Evolutionary conservation across 805 yeast species (phyloP), one percentile per base, ranked within the genome.

Genomic region (Lipomyces orientalis): DNA sequence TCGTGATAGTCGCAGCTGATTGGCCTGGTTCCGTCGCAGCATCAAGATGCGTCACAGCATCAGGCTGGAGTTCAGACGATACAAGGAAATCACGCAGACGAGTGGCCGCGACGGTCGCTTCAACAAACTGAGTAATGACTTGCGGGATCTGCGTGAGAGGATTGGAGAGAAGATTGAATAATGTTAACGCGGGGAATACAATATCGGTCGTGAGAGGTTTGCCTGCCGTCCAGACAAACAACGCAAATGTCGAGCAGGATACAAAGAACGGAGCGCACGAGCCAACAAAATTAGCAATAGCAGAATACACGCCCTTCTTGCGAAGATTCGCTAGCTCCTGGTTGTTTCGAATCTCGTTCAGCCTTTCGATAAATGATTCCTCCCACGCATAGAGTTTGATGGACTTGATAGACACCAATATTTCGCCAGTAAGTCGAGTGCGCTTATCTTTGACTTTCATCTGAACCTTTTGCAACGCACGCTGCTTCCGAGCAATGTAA

Each of bases 301-400:
- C 94, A 73, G 85, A 84, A 75, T 88, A 86, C 25, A 86, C 76
- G 73, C 96, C 93, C 81, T 92, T 89, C 73, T 81, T 87, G 70
- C 84, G 86, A 77, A 95, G 84, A 72, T 90, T 93, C n/a, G 82
- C 92, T 81, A 94, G 90, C 65, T 79, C 82, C 51, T 16, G 95
- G 87, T 91, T 90, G 76, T 94, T 91, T 84, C 99, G 89, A 35
- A 93, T 97, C 74, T 87, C 81, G 72, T 86, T 86, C 67, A 95
- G 81, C 72, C 89, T 88, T 33, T 82, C 84, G 73, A 86, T 85
- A 76, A 92, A 92, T 4, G 98, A 96, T 29, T 77, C 80, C 79
- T 95, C 99, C 99, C 99, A 95, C 0, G 95, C 96, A 75, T 94
- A 95, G 59, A 95, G 83, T 76, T 95, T 95, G 77, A 95, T 82